phyloP scores from a whole-genome alignment of 192 early-diverging fungal species.

The Linderina pennispora region DNA sequence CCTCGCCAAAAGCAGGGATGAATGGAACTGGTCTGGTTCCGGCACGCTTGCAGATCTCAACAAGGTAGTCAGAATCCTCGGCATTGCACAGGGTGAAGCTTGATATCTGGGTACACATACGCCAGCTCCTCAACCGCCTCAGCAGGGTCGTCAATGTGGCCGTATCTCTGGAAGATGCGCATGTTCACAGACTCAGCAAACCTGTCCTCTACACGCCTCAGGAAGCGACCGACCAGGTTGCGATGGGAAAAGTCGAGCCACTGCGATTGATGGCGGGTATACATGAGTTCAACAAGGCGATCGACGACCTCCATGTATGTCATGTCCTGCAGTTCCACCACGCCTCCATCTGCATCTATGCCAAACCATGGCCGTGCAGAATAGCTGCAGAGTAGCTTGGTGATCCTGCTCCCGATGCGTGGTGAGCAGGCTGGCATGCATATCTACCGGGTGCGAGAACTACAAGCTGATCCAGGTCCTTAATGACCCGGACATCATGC shows the following conservation, averaged over 20 bases:
- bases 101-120: slow-evolving; percentile 6
- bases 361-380: slow-evolving; percentile 95
- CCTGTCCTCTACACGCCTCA: too few relatives aligned
- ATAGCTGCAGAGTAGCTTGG: slow-evolving; percentile 79
- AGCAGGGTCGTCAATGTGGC: too few relatives aligned
- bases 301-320: slow-evolving; percentile 80
- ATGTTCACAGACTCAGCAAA: too few relatives aligned
- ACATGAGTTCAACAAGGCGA: slow-evolving; percentile 78
- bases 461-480: too few relatives aligned
- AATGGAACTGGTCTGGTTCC: slow-evolving; percentile 87
- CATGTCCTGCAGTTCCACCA: slow-evolving; percentile 85
- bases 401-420: slow-evolving; percentile 89
- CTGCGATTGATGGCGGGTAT: slow-evolving; percentile 58
- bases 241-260: slow-evolving; percentile 76
- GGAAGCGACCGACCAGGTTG: slow-evolving; percentile 70
- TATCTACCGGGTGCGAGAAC: too few relatives aligned
- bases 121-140: slow-evolving; percentile 14
- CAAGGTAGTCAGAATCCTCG: slow-evolving; percentile 27
- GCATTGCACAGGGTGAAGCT: slow-evolving; percentile 12
- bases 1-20: slow-evolving; percentile 49
- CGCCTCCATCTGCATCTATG: slow-evolving; percentile 62
- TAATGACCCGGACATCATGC: too few relatives aligned
- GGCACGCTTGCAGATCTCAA: slow-evolving; percentile 45
- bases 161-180: too few relatives aligned
- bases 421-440: too few relatives aligned